Evolutionary conservation across 768 basidiomycete genomes (phyloP), one percentile per base, ranked within the genome.

Genomic region (Cytidiella melzeri): DNA sequence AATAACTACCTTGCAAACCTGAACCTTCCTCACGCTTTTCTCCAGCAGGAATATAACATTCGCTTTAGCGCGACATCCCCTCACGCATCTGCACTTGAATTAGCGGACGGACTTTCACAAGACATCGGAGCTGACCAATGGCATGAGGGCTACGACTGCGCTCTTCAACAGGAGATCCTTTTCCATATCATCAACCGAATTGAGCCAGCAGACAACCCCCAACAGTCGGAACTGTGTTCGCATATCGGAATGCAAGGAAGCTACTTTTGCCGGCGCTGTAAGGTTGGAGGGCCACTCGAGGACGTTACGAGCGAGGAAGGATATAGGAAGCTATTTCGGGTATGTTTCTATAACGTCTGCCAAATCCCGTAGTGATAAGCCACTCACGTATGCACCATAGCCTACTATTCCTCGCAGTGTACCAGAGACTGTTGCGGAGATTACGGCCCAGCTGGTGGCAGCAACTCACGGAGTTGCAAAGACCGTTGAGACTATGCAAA

Each of bases 211-310:
- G 60, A 61, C 37, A 61, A 62, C 30, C 61, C 61, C 2, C 45
- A 54, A 47, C 61, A 62, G 43, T 40, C 42, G 10, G 61, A 62
- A 39, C 10, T 39, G 5, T 47, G 38, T 21, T 47, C 41, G 0
- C 75, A 77, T 25, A 71, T 69, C 34, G 71, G n/a, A 74, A 0
- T 57, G 61, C 0, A 61, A 64, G 71, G 71, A 10, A 77, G 75
- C 34, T 51, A 60, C 7, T 64, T 61, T 3, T 79, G 75, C 45
- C 55, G 65, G 10, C 34, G 43, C 12, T 59, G 57, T 27, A 23
- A 50, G 18, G 53, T 45, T 13, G 49, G 51, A 20, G 58, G 56
- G 18, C 15, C 45, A 36, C 10, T 18, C 34, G 10, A 45, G n/a
- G 62, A 61, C 3, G 76, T 74, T 45, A 53, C 63, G 1, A 71